Conservation (phyloP, 176 grass and related monocot genomes). For the Zoysia japonica region DNA sequence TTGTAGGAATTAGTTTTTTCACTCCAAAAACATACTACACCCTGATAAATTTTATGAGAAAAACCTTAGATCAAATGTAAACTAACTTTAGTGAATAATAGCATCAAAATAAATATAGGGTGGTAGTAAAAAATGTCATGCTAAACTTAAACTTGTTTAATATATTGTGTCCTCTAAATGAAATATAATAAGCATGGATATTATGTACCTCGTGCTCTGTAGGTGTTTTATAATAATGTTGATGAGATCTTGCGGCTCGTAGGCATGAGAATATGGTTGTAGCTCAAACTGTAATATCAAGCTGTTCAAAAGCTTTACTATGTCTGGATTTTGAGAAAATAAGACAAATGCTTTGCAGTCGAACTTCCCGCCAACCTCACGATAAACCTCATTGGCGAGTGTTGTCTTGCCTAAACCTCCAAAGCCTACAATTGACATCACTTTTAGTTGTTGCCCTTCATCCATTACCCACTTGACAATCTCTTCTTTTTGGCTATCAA, state of each 20-base stretch:
- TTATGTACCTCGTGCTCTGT: neutral
- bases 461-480: neutral
- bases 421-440: slow-evolving; percentile 4
- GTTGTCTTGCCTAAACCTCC: slow-evolving; percentile 29
- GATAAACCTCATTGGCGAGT: slow-evolving; percentile 10
- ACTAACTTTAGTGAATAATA: too few species aligned
- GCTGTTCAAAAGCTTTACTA: neutral
- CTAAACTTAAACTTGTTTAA: too few species aligned
- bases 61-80: too few species aligned
- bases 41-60: too few species aligned
- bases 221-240: neutral
- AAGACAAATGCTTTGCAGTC: neutral
- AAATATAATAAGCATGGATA: neutral
- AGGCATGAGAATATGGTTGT: neutral
- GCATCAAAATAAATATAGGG: too few species aligned
- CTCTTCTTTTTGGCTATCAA: neutral
- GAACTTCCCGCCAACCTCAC: neutral
- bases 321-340: slow-evolving; percentile 8
- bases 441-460: neutral
- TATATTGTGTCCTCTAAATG: neutral
- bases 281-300: neutral
- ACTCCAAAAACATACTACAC: too few species aligned
- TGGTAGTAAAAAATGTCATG: too few species aligned
- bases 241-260: neutral
- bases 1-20: too few species aligned